Percentiles rank a stretch among this genome's conserved stretches.
These are phyloP conservation scores for Tulasnella sp. DNA, from an alignment of 768 basidiomycete genomes.

Conservation along the genomic window DNA sequence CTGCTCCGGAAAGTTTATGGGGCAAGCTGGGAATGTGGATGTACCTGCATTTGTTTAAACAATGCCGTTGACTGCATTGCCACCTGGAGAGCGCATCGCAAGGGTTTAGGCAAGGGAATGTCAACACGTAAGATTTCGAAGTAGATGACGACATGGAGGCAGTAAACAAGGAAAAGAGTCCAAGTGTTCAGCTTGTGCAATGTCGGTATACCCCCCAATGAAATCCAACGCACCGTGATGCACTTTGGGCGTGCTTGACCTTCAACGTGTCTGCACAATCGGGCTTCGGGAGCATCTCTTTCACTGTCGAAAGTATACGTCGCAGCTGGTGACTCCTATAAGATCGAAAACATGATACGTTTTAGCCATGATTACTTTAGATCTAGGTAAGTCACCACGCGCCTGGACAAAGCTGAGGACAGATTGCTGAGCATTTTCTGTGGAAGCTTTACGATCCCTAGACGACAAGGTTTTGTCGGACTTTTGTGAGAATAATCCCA, in stretches of 20 bases:
- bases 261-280: constrained; percentile 41
- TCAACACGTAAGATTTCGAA: not conserved
- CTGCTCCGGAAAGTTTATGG: not conserved
- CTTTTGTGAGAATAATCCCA: too few species aligned
- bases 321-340: constrained; percentile 20
- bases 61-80: constrained; percentile 52
- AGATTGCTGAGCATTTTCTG: not conserved
- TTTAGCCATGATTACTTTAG: too few species aligned
- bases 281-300: constrained; percentile 44
- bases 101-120: too few species aligned
- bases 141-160: too few species aligned
- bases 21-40: too few species aligned
- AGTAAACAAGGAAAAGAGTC: too few species aligned
- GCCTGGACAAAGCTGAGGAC: not conserved
- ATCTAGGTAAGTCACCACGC: too few species aligned
- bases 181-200: too few species aligned
- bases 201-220: too few species aligned
- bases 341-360: not conserved
- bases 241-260: constrained; percentile 37
- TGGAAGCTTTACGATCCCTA: too few species aligned
- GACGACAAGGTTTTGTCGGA: too few species aligned
- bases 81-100: constrained; percentile 37
- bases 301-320: constrained; percentile 54
- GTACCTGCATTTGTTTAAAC: constrained; percentile 65
- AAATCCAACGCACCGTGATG: constrained; percentile 47